phyloP scores from a whole-genome alignment of 2,329 filamentous ascomycete genomes.

The Alternaria ethzedia region DNA sequence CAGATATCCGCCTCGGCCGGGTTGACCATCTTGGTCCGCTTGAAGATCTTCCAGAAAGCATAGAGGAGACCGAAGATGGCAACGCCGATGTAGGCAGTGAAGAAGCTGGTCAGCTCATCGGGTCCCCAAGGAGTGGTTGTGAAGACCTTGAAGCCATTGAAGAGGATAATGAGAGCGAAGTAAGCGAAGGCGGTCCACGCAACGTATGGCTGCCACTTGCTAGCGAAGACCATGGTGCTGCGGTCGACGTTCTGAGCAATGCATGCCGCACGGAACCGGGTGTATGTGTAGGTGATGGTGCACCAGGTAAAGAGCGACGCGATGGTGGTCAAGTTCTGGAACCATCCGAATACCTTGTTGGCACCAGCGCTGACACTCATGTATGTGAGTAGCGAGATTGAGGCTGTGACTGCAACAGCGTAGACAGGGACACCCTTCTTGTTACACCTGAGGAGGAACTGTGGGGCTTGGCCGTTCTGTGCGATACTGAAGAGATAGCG shows the following conservation, averaged over 20 bases:
- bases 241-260: slow-evolving; percentile 63
- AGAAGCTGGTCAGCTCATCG: slow-evolving; percentile 52
- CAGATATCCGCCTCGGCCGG: slow-evolving; percentile 53
- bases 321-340: slow-evolving; percentile 71
- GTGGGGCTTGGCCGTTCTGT: slow-evolving; percentile 60
- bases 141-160: slow-evolving; percentile 71
- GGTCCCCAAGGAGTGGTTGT: slow-evolving; percentile 49
- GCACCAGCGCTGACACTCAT: slow-evolving; percentile 56
- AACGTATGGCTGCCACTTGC: slow-evolving; percentile 57
- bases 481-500: slow-evolving; percentile 59
- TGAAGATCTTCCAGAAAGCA: slow-evolving; percentile 69
- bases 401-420: slow-evolving; percentile 45
- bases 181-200: slow-evolving; percentile 67
- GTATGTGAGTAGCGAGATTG: slow-evolving; percentile 57
- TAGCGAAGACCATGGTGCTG: slow-evolving; percentile 57
- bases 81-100: slow-evolving; percentile 59
- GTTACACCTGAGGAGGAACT: slow-evolving; percentile 57
- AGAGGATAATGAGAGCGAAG: slow-evolving; percentile 61
- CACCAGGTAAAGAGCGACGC: slow-evolving; percentile 63
- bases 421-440: slow-evolving; percentile 53
- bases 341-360: slow-evolving; percentile 67
- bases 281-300: slow-evolving; percentile 61
- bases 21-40: slow-evolving; percentile 62
- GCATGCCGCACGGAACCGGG: slow-evolving; percentile 60
- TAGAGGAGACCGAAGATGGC: slow-evolving; percentile 56